Evolutionary conservation across 208 protist species (phyloP).

Genomic region (Balamuthia mandrillaris): DNA sequence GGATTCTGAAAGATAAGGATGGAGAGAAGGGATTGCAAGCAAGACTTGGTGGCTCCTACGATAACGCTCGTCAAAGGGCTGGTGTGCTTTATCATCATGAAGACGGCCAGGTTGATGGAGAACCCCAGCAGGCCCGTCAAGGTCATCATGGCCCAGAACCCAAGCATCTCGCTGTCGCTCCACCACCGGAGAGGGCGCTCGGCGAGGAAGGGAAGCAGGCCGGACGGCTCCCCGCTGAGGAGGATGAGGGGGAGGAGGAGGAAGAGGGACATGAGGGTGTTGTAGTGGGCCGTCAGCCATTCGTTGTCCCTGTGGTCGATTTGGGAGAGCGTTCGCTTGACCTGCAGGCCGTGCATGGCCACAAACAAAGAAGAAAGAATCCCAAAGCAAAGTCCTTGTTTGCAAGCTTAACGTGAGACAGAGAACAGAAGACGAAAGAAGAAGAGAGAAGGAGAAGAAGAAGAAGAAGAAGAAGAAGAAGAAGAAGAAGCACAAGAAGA

Average conservation of each 20-base stretch:
- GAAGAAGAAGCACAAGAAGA: too few species aligned
- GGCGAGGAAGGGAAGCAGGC: background rate
- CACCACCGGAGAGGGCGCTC: too few species aligned
- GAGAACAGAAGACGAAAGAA: too few species aligned
- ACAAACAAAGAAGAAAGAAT: background rate
- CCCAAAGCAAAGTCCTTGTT: constrained; percentile 56
- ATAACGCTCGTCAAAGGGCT: constrained; percentile 67
- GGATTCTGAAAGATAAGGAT: constrained; percentile 53
- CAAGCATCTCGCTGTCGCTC: too few species aligned
- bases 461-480: constrained; percentile 64
- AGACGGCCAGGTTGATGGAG: constrained; percentile 63
- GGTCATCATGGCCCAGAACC: constrained; percentile 64
- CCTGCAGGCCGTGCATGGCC: background rate
- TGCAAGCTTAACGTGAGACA: too few species aligned
- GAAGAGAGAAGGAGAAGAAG: constrained; percentile 65
- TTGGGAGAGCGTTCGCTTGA: background rate
- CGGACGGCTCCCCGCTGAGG: constrained; percentile 51
- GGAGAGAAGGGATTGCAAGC: constrained; percentile 59
- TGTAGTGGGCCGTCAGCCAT: constrained; percentile 57
- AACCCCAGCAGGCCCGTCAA: constrained; percentile 64
- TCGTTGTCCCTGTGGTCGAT: background rate
- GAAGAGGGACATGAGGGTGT: constrained; percentile 58
- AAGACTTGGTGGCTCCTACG: constrained; percentile 67
- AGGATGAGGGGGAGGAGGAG: constrained; percentile 62
- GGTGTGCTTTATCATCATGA: constrained; percentile 71